Evolutionary conservation across 2,329 filamentous ascomycete genomes (phyloP).

Genomic region (Botrytis byssoidea): DNA sequence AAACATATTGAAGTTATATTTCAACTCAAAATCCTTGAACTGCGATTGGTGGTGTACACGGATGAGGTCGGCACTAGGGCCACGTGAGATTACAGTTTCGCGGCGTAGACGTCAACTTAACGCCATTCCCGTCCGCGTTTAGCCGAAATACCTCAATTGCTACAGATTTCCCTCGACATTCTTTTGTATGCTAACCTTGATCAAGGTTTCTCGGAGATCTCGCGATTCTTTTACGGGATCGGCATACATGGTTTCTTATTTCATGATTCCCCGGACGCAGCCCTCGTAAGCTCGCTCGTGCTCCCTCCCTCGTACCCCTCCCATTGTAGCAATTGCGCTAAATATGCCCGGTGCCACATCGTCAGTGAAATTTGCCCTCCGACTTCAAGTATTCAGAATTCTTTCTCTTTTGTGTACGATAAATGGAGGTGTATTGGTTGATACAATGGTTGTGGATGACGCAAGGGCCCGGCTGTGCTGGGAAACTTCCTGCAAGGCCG

Average conservation of each 20-base stretch:
- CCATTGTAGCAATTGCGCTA: constrained; percentile 8
- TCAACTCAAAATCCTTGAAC: background rate
- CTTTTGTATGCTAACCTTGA: background rate
- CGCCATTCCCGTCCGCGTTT: background rate
- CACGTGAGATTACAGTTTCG: constrained; percentile 11
- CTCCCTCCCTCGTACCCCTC: background rate
- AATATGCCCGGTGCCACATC: background rate
- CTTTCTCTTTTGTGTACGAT: background rate
- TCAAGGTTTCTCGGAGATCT: background rate
- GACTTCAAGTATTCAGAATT: background rate
- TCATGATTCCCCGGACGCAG: background rate
- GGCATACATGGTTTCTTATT: background rate
- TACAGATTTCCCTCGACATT: background rate
- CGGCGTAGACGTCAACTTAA: constrained; percentile 6
- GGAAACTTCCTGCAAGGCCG: background rate
- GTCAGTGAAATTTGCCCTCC: background rate
- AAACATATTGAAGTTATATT: constrained; percentile 10
- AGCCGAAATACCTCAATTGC: background rate
- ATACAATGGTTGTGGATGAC: constrained; percentile 1
- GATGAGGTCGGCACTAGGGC: background rate
- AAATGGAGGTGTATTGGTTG: background rate
- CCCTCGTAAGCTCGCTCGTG: constrained; percentile 3
- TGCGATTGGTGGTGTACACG: background rate
- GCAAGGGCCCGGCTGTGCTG: background rate
- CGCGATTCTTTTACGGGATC: background rate